A percentile compares a stretch with the other conserved stretches of the same genome.
phyloP scores from a whole-genome alignment of 176 grass and related monocot genomes.

The Carex littledalei region DNA sequence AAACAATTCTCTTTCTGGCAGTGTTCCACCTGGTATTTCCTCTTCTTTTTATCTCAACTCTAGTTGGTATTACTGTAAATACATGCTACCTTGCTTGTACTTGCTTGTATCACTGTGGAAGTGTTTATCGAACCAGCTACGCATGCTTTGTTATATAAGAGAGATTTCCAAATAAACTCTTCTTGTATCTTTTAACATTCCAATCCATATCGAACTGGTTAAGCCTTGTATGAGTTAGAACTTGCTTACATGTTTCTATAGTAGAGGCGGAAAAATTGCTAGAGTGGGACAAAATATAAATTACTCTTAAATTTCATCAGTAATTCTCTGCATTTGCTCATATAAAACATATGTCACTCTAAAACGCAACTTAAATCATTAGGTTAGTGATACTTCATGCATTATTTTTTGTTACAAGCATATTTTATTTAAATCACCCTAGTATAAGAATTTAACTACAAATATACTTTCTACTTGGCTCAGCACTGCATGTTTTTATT shows the following conservation, averaged over 20 bases:
- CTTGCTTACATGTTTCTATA: background rate
- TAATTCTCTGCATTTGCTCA: background rate
- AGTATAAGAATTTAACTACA: background rate
- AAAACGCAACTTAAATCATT: background rate
- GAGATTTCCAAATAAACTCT: background rate
- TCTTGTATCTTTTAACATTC: background rate
- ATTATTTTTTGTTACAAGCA: background rate
- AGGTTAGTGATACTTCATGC: background rate
- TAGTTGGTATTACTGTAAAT: background rate
- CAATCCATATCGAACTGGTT: background rate
- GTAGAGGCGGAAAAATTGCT: background rate
- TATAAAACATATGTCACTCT: background rate
- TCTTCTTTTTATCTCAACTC: background rate
- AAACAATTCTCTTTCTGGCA: constrained; percentile 94
- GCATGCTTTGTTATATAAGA: background rate
- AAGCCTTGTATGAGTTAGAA: background rate
- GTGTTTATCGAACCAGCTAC: background rate
- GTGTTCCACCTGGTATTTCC: constrained; percentile 60
- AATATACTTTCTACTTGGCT: background rate
- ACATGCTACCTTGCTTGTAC: background rate
- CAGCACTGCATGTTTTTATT: background rate
- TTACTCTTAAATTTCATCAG: background rate
- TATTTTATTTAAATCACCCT: background rate
- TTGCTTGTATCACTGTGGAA: background rate
- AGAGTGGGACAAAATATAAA: background rate